These are phyloP conservation scores for Auricularia cornea DNA, from an alignment of 768 basidiomycete genomes.

Conservation along the genomic window DNA sequence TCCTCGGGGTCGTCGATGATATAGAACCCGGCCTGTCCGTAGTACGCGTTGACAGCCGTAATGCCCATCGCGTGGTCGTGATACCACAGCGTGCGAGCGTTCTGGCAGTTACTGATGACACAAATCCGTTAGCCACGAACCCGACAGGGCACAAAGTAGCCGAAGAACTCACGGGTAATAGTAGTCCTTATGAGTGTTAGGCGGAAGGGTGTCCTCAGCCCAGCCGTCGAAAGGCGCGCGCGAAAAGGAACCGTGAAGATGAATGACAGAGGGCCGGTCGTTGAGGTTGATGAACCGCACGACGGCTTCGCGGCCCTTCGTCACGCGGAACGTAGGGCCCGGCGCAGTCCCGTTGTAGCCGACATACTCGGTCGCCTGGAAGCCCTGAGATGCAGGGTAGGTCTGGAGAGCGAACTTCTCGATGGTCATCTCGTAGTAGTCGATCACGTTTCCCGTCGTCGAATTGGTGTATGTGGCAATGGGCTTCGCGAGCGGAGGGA, in stretches of 20 bases:
- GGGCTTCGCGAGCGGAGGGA: neutral
- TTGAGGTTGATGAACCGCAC: neutral
- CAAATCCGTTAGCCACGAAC: neutral
- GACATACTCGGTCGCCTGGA: neutral
- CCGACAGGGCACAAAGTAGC: neutral
- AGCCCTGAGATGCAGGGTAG: neutral
- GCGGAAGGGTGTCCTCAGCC: neutral
- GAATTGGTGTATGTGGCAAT: neutral
- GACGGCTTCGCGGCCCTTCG: neutral
- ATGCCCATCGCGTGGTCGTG: neutral
- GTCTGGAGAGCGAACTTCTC: neutral
- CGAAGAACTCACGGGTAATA: neutral
- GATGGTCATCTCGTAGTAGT: conserved; percentile 1
- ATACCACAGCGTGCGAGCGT: neutral
- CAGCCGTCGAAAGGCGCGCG: neutral
- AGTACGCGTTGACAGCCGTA: neutral
- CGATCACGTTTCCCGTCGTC: neutral
- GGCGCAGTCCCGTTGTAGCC: neutral
- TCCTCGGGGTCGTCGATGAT: neutral
- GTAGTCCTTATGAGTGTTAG: neutral
- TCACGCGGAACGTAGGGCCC: neutral
- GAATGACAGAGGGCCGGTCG: neutral
- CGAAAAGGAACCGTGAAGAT: neutral
- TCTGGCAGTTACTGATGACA: neutral
- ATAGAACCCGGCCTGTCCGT: neutral